Conservation (phyloP, 2,329 filamentous ascomycete genomes). For the Hypoxylon sp. region DNA sequence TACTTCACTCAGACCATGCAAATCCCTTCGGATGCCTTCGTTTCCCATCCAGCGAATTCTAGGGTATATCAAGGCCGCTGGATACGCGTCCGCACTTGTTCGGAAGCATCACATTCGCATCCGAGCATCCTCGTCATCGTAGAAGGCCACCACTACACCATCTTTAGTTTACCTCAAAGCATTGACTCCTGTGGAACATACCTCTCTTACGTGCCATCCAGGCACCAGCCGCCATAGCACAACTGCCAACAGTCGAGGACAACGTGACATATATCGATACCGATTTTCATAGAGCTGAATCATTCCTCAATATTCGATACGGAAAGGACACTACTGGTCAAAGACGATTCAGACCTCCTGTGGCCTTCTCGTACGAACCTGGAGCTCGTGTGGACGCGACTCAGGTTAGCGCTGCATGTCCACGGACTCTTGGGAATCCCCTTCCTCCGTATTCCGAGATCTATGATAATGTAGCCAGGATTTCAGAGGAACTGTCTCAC, state of each 20-base stretch:
- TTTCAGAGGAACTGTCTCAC: constrained; percentile 2
- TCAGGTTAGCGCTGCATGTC: not conserved
- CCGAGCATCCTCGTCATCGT: constrained; percentile 2
- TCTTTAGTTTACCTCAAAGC: not conserved
- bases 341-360: not conserved
- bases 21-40: not conserved
- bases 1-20: not conserved
- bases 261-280: not conserved
- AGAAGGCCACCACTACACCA: constrained; percentile 1
- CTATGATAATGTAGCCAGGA: not conserved
- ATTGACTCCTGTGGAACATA: constrained; percentile 4
- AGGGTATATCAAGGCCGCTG: constrained; percentile 21
- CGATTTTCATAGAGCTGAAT: not conserved
- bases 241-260: not conserved
- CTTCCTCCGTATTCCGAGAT: not conserved
- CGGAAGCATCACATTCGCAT: constrained; percentile 3
- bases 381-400: not conserved
- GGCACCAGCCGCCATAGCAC: constrained; percentile 5
- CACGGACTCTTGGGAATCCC: not conserved
- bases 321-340: not conserved
- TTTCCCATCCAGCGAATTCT: not conserved
- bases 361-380: not conserved
- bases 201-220: constrained; percentile 5
- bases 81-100: not conserved
- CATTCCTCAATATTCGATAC: constrained; percentile 2